Percentiles rank a stretch among this genome's conserved stretches.
These are phyloP conservation scores for Citrus medica DNA, from an alignment of 345 rosid genomes.

Conservation along the genomic window DNA sequence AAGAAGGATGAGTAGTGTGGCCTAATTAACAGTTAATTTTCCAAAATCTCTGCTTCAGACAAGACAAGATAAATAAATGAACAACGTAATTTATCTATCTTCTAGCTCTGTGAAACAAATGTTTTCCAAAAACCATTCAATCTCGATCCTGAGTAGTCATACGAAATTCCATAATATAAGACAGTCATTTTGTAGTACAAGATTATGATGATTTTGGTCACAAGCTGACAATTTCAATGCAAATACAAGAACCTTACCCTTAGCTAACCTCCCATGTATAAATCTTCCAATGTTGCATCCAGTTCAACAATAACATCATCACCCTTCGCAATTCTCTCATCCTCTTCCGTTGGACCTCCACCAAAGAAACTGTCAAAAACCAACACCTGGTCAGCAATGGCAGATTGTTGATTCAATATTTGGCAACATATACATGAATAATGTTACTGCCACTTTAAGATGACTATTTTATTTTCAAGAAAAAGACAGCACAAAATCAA, in stretches of 20 bases:
- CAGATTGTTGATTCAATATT: background rate
- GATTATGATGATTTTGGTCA: background rate
- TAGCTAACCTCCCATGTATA: constrained; percentile 94
- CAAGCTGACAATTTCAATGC: background rate
- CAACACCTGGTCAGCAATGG: constrained; percentile 1
- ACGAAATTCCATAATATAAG: background rate
- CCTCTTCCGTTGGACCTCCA: constrained; percentile 54
- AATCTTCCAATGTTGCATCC: constrained; percentile 89
- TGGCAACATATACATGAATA: background rate
- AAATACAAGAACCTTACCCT: constrained; percentile 45
- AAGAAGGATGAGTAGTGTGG: background rate
- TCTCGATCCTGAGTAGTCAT: background rate
- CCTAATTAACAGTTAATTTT: background rate
- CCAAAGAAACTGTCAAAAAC: background rate
- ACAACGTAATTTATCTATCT: background rate
- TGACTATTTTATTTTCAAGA: background rate
- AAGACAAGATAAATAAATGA: background rate
- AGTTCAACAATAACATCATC: constrained; percentile 95
- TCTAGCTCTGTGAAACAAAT: background rate
- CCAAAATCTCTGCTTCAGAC: background rate
- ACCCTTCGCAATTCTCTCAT: constrained; percentile 82
- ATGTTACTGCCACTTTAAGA: background rate
- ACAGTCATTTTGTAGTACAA: background rate
- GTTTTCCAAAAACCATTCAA: background rate
- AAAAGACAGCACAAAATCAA: background rate